A percentile compares a stretch with the other conserved stretches of the same genome.
phyloP scores from a whole-genome alignment of 805 yeast species.

The Metschnikowia koreensis region DNA sequence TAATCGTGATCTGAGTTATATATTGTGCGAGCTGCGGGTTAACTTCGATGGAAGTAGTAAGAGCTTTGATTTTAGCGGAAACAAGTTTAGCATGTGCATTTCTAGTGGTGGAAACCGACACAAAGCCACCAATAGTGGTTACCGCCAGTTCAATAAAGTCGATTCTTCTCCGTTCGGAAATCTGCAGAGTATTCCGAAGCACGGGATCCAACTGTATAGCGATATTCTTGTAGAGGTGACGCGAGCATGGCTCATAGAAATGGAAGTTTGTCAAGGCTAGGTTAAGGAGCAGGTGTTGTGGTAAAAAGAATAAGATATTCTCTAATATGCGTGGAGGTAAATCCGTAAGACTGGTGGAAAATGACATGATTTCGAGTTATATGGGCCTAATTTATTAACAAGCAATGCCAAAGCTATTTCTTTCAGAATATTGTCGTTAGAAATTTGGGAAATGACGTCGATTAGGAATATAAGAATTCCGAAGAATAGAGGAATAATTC shows the following conservation, averaged over 20 bases:
- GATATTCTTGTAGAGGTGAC: conserved; percentile 28
- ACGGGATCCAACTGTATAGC: conserved; percentile 23
- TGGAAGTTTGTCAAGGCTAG: conserved; percentile 35
- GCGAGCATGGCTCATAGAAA: conserved; percentile 34
- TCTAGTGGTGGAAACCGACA: conserved; percentile 12
- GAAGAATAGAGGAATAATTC: background rate
- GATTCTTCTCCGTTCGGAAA: conserved; percentile 7
- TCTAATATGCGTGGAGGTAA: conserved; percentile 15
- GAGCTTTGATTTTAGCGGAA: conserved; percentile 38
- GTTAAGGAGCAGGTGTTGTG: conserved; percentile 31
- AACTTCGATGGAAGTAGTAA: conserved; percentile 35
- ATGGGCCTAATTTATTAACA: background rate
- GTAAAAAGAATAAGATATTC: conserved; percentile 21
- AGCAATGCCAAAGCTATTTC: too few species aligned
- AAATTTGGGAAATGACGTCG: too few species aligned
- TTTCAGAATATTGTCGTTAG: background rate
- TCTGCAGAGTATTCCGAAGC: conserved; percentile 7
- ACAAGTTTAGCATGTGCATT: conserved; percentile 26
- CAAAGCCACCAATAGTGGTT: conserved; percentile 29
- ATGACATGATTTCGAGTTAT: background rate
- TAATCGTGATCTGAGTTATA: conserved; percentile 6
- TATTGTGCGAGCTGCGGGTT: conserved; percentile 30
- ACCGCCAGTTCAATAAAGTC: conserved; percentile 25
- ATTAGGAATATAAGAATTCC: background rate
- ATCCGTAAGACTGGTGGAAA: conserved; percentile 4